Percentiles rank a stretch among this genome's conserved stretches.
Conservation (phyloP, 1,284 basidiomycete species). For the Leccinum huronense region DNA sequence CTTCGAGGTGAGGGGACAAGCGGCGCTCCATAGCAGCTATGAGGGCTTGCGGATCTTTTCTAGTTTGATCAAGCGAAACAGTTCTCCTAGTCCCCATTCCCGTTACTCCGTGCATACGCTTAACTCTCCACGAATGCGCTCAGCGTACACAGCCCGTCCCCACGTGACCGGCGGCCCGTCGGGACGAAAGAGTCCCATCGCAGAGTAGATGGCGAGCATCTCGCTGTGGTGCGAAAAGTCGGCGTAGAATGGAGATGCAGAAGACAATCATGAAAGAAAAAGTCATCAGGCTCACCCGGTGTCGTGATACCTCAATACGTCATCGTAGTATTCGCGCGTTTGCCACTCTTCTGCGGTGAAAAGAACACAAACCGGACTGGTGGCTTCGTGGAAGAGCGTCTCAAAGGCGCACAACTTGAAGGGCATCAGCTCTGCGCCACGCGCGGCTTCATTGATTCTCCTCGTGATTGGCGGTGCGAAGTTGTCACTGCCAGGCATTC, state of each 20-base stretch:
- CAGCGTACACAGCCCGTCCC: constrained; percentile 61
- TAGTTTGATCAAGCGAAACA: constrained; percentile 43
- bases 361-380: constrained; percentile 71
- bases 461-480: constrained; percentile 59
- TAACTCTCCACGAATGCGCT: constrained; percentile 71
- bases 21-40: constrained; percentile 39
- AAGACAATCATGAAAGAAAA: not conserved
- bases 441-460: constrained; percentile 60
- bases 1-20: constrained; percentile 45
- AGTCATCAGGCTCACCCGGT: constrained; percentile 49
- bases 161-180: constrained; percentile 45
- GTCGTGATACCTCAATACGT: constrained; percentile 76
- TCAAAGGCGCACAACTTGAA: constrained; percentile 72
- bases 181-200: constrained; percentile 66
- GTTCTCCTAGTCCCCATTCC: constrained; percentile 63
- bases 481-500: constrained; percentile 50
- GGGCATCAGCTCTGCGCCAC: constrained; percentile 66
- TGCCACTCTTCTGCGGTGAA: constrained; percentile 62
- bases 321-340: constrained; percentile 66
- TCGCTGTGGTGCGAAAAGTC: constrained; percentile 86
- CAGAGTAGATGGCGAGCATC: constrained; percentile 73
- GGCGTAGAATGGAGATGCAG: constrained; percentile 47
- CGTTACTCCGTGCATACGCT: constrained; percentile 60
- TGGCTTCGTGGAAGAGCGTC: constrained; percentile 51
- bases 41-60: constrained; percentile 44